Conservation (phyloP, 2,329 filamentous ascomycete species). For the Verticillium dahliae region DNA sequence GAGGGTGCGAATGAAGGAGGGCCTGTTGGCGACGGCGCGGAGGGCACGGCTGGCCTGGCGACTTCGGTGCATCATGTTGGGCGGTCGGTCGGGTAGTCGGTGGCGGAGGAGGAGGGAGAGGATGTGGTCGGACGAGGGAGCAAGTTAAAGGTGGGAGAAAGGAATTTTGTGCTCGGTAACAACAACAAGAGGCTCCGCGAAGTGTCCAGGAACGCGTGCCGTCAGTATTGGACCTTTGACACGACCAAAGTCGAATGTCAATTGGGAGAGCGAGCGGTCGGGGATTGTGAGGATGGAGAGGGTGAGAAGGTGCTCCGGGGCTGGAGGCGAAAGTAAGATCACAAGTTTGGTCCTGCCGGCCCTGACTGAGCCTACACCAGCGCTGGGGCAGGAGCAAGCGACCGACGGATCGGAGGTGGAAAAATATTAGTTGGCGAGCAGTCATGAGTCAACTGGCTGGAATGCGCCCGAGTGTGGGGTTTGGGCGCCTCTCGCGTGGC, state of each 20-base stretch:
- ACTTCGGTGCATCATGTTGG: slow-evolving; percentile 39
- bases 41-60: slow-evolving; percentile 41
- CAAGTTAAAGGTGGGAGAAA: slow-evolving; percentile 2
- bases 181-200: neutral
- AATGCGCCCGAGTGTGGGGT: slow-evolving; percentile 1
- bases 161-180: neutral
- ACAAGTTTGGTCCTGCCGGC: neutral
- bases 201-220: neutral
- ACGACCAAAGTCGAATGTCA: neutral
- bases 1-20: slow-evolving; percentile 25
- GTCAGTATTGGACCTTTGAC: neutral
- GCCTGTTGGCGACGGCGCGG: slow-evolving; percentile 27
- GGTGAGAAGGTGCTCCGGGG: neutral
- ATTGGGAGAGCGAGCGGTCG: neutral
- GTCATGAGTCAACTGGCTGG: neutral
- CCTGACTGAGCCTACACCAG: neutral
- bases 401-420: slow-evolving; percentile 2
- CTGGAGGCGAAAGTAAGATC: neutral
- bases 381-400: neutral
- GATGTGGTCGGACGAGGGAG: neutral
- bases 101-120: slow-evolving; percentile 4
- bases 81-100: neutral
- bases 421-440: neutral
- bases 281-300: neutral
- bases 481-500: slow-evolving; percentile 1